Conservation (phyloP, 2,329 filamentous ascomycete species). For the Pestalotiopsis sp. region DNA sequence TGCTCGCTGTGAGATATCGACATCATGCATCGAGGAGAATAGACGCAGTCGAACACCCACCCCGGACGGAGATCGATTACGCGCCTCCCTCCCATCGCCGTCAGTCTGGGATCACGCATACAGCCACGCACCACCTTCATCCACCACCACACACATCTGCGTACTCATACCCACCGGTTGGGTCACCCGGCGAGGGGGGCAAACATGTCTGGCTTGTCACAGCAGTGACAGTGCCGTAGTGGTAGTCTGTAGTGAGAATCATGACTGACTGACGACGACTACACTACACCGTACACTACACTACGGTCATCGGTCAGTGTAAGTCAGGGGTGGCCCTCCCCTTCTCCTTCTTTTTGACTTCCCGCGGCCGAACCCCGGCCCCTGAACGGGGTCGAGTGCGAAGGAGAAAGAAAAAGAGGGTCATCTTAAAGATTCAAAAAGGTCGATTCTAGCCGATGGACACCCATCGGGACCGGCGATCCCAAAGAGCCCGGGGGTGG, state of each 20-base stretch:
- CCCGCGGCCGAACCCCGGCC: background rate
- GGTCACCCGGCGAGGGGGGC: background rate
- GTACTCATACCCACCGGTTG: background rate
- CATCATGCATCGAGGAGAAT: conserved; percentile 3
- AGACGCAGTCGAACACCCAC: background rate
- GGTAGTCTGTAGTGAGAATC: no score
- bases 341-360: background rate
- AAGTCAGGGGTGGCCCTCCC: background rate
- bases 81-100: background rate
- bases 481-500: background rate
- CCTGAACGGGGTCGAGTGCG: background rate
- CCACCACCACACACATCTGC: background rate
- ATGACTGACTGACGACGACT: no score
- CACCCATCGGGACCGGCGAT: conserved; percentile 5
- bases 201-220: background rate
- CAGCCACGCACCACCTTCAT: background rate
- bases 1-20: background rate
- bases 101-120: background rate
- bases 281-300: no score
- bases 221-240: no score
- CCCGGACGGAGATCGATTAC: conserved; percentile 8
- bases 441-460: conserved; percentile 11
- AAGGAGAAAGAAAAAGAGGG: conserved; percentile 1
- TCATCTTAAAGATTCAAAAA: conserved; percentile 5
- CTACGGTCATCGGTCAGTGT: no score